Conservation (phyloP, 2,329 filamentous ascomycete genomes). For the Xylaria sp. region DNA sequence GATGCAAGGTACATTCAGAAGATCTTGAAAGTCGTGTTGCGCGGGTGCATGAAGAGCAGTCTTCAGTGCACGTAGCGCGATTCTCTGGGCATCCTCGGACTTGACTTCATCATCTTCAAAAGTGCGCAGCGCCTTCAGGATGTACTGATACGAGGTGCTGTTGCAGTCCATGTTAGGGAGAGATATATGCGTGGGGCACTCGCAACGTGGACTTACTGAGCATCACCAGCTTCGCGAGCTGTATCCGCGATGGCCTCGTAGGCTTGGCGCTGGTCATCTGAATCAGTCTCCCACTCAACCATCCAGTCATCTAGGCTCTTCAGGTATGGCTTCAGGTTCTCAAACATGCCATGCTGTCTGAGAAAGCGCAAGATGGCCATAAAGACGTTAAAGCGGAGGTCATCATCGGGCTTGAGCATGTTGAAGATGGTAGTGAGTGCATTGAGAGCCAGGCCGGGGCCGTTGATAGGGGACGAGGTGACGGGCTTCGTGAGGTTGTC, state of each 20-base stretch:
- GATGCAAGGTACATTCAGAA: constrained; percentile 83
- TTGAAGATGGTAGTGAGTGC: constrained; percentile 98
- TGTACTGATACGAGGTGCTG: constrained; percentile 74
- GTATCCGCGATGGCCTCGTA: constrained; percentile 85
- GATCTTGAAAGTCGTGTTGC: constrained; percentile 80
- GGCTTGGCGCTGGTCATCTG: constrained; percentile 85
- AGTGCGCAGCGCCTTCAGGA: constrained; percentile 70
- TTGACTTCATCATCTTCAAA: constrained; percentile 68
- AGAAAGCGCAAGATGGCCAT: constrained; percentile 88
- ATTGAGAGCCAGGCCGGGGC: constrained; percentile 85
- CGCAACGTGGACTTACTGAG: constrained; percentile 66
- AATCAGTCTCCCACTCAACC: constrained; percentile 81
- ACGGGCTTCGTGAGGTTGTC: constrained; percentile 89
- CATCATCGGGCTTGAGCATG: constrained; percentile 79
- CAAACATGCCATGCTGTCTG: constrained; percentile 79
- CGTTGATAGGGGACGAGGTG: constrained; percentile 85
- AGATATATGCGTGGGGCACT: constrained; percentile 19
- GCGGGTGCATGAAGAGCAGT: constrained; percentile 63
- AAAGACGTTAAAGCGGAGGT: constrained; percentile 89
- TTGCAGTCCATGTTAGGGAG: constrained; percentile 20
- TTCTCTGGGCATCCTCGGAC: constrained; percentile 69
- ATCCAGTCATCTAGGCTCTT: constrained; percentile 87
- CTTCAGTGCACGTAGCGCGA: constrained; percentile 68
- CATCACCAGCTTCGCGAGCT: constrained; percentile 80
- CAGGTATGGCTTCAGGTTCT: constrained; percentile 84